Evolutionary conservation across 2,329 filamentous ascomycete genomes (phyloP), one percentile per base, ranked within the genome.

Genomic region (Huntiella bhutanensis): DNA sequence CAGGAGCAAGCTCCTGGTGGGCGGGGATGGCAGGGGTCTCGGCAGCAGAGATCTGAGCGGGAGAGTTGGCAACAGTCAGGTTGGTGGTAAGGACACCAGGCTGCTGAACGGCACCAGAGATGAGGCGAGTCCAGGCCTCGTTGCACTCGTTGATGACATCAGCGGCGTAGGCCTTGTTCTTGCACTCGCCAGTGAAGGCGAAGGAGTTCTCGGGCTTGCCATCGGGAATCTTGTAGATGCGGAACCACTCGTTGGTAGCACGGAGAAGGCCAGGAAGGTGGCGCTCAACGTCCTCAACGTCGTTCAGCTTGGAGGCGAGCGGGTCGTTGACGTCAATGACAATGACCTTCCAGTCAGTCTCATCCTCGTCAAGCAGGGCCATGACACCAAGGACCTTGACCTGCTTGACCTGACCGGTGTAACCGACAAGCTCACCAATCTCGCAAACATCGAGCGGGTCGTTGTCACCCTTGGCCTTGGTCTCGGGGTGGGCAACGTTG

Each of bases 191-290:
- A 51, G 87, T 95, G 74, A 98, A 98, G 59, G 91, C 91, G 62
- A 98, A 98, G 72, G 96, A 91, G 79, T 98, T 98, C 82, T 98
- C 91, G 59, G 88, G 87, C 86, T 98, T 98, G 74, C 91, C 91
- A 63, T 98, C 91, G 62, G 91, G 91, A 68, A 98, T 98, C 77
- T 98, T 98, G 82, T 98, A 98, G 77, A 98, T 98, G 66, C 91
- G 86, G 86, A 98, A 98, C 91, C 91, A 98, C 74, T 98, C 91
- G 63, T 98, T 98, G 62, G 88, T 96, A 62, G 91, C 91, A 56
- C 91, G 82, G 64, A 98, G 76, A 51, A 98, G 84, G 58, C 91
- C 91, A 51, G 91, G 91, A 49, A 98, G 80, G 71, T 96, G 91
- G 62, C 88, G 81, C 77, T 98, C 91, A 56, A 98, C 91, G 62